These are phyloP conservation scores for Aspergillus sergii DNA, from an alignment of 2,329 filamentous ascomycete species.

Conservation along the genomic window DNA sequence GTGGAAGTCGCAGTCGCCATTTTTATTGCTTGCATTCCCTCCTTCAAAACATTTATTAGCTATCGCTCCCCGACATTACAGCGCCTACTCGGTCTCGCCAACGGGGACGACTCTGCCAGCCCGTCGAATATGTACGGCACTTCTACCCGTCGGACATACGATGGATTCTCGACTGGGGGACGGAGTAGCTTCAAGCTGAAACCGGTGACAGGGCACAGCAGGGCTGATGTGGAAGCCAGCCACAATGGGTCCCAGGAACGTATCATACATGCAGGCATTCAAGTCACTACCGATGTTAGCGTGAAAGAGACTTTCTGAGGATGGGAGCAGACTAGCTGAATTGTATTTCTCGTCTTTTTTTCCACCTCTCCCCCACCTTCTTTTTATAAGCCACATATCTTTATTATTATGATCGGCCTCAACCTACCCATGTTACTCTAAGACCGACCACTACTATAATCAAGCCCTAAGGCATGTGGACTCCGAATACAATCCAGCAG, in stretches of 20 bases:
- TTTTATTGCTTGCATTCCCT: conserved; percentile 26
- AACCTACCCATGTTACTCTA: neutral
- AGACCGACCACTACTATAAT: too few species aligned
- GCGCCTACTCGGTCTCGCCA: conserved; percentile 17
- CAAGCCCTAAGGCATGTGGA: neutral
- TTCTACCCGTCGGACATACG: conserved; percentile 14
- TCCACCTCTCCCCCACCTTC: too few species aligned
- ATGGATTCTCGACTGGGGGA: conserved; percentile 8
- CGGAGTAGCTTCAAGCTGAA: conserved; percentile 10
- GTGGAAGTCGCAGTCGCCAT: conserved; percentile 23
- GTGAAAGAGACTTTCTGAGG: neutral
- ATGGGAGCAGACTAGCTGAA: too few species aligned
- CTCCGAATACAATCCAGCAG: neutral
- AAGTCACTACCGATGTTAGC: conserved; percentile 1
- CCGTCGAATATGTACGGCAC: conserved; percentile 20
- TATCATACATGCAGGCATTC: conserved; percentile 13
- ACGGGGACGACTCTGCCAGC: neutral
- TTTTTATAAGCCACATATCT: neutral
- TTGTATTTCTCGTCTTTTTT: neutral
- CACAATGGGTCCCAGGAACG: conserved; percentile 15
- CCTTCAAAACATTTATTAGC: conserved; percentile 22
- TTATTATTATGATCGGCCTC: neutral
- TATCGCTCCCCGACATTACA: conserved; percentile 16
- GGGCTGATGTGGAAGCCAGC: conserved; percentile 11
- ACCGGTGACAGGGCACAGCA: conserved; percentile 8